These are phyloP conservation scores for Blepharisma stoltei DNA, from an alignment of 73 alveolate species.

Conservation along the genomic window DNA sequence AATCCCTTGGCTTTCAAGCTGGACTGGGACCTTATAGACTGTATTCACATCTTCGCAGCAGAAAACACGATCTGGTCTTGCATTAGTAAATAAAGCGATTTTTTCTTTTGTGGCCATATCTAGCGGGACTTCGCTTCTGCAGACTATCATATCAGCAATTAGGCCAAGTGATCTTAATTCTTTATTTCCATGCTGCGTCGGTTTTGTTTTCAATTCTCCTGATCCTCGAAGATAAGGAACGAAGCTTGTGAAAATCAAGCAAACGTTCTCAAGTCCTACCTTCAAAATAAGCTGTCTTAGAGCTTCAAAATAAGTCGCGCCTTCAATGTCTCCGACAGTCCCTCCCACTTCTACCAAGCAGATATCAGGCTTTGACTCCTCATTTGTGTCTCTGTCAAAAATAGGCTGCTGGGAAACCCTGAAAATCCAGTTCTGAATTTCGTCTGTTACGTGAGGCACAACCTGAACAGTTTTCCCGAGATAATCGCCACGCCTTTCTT, in stretches of 20 bases:
- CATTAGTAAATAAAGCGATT: conserved; percentile 34
- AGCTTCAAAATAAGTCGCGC: conserved; percentile 52
- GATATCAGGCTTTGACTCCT: conserved; percentile 37
- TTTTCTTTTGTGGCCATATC: conserved; percentile 30
- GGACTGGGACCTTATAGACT: conserved; percentile 29
- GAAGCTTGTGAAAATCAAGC: conserved; percentile 34
- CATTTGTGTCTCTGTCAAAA: not conserved
- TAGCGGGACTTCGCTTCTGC: conserved; percentile 42
- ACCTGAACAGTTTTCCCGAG: conserved; percentile 70
- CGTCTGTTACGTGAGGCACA: conserved; percentile 64
- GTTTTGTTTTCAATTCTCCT: conserved; percentile 64
- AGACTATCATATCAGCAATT: conserved; percentile 38
- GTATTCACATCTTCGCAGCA: conserved; percentile 35
- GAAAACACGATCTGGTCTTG: conserved; percentile 21
- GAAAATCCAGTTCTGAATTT: conserved; percentile 48
- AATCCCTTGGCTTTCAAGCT: conserved; percentile 20
- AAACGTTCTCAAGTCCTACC: conserved; percentile 43
- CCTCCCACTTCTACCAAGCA: conserved; percentile 72
- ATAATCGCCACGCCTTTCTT: conserved; percentile 60
- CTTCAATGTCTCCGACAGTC: conserved; percentile 69
- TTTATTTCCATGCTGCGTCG: conserved; percentile 61
- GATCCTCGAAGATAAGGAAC: not conserved
- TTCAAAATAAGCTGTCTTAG: conserved; percentile 41
- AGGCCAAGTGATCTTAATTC: conserved; percentile 39
- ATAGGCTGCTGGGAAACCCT: too few species aligned